These are phyloP conservation scores for Lotmaria passim DNA, from an alignment of 208 protist genomes.

Conservation along the genomic window DNA sequence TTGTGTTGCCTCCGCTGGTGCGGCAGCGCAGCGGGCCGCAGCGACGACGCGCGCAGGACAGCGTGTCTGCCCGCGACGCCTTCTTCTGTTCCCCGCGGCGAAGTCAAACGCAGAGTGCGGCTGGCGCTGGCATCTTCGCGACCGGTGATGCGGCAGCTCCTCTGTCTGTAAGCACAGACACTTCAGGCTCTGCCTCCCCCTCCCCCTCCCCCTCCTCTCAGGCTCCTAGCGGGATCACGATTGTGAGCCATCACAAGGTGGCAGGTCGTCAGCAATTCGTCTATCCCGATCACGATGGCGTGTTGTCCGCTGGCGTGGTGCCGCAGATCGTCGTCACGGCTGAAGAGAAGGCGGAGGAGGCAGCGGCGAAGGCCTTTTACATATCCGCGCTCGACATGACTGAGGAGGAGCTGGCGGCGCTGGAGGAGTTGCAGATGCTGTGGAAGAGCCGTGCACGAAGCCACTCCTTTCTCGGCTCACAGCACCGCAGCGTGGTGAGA, in stretches of 20 bases:
- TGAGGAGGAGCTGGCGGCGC: slow-evolving; percentile 69
- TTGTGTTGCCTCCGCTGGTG: slow-evolving; percentile 57
- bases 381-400: slow-evolving; percentile 66
- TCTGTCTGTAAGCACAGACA: background rate
- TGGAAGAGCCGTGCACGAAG: slow-evolving; percentile 73
- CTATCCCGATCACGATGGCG: slow-evolving; percentile 89
- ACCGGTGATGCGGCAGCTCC: background rate
- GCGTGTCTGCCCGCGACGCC: background rate
- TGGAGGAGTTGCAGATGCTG: slow-evolving; percentile 84
- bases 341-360: slow-evolving; percentile 69
- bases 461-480: slow-evolving; percentile 58
- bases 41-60: slow-evolving; percentile 12
- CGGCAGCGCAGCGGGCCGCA: slow-evolving; percentile 28
- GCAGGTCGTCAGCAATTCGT: slow-evolving; percentile 66
- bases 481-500: slow-evolving; percentile 43
- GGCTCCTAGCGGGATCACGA: slow-evolving; percentile 54
- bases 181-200: background rate
- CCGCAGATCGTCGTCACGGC: slow-evolving; percentile 69
- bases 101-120: background rate
- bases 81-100: slow-evolving; percentile 19
- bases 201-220: background rate
- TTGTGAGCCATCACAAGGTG: slow-evolving; percentile 90
- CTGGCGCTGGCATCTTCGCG: background rate
- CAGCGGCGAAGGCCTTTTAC: slow-evolving; percentile 50
- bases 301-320: slow-evolving; percentile 79